Evolutionary conservation across 257 asterid genomes (phyloP), one percentile per base, ranked within the genome.

Genomic region (Fraxinus cuspidata): DNA sequence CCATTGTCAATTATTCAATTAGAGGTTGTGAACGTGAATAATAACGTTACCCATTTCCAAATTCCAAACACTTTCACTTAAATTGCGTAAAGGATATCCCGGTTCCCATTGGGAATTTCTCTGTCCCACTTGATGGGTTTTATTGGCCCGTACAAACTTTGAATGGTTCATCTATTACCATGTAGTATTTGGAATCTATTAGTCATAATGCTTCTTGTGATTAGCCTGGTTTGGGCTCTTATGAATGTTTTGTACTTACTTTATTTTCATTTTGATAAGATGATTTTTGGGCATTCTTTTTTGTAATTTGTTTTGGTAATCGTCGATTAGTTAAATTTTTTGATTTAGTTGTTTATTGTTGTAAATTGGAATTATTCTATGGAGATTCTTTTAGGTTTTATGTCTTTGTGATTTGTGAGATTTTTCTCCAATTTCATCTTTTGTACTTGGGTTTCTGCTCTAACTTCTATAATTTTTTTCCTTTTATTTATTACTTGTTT

Each of bases 111-210:
- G 87, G 74, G 80, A 87, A 82, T 81, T 87, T 92, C 68, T 19
- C 90, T 2, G 87, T 88, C 68, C 80, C 87, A 4, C 88, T 82
- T 78, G 32, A 94, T 66, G 97, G 94, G n/a, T 87, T 91, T 77
- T 80, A 85, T 29, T 93, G 96, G 98, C 86, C 97, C 77, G 42
- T 86, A 34, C 98, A 86, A 18, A 68, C 91, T 28, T 73, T 90
- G 78, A 89, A 90, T 85, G 91, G 83, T 76, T 86, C 97, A 9
- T 79, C 88, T 10, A 87, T 83, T 84, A 81, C 84, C 78, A 76
- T 94, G 97, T 94, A 84, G 56, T 77, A 25, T 73, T 81, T 81
- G 10, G 25, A 18, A 53, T 53, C 2, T 53, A 53, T n/a, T 76
- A 7, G 7, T 34, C n/a, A 5, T 79, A 0, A 79, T 51, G 13